Conservation (phyloP, 148 eudicot genomes). For the Heliosperma pusillum region DNA sequence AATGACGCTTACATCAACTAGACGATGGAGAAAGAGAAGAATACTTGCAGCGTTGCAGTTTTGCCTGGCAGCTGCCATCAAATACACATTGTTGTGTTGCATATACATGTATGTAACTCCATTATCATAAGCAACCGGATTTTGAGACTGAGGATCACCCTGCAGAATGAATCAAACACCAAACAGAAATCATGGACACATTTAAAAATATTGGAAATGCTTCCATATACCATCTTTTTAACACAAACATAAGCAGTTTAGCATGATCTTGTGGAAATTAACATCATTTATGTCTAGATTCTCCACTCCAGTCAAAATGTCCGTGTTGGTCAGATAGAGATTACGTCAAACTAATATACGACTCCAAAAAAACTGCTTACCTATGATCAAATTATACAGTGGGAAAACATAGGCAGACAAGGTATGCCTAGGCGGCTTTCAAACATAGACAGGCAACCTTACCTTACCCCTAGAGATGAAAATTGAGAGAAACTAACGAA, state of each 20-base stretch:
- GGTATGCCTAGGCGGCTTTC: neutral
- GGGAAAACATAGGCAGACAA: neutral
- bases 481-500: no score
- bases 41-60: conserved; percentile 96
- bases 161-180: conserved; percentile 14
- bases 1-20: conserved; percentile 45
- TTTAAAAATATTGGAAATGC: neutral
- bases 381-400: neutral
- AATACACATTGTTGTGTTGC: conserved; percentile 88
- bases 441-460: neutral
- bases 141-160: conserved; percentile 51
- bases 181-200: conserved; percentile 2
- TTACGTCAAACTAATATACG: neutral
- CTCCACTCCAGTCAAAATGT: neutral
- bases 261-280: neutral
- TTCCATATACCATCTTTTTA: neutral
- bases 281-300: neutral
- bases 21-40: conserved; percentile 82
- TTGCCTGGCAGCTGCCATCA: conserved; percentile 84
- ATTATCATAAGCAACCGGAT: conserved; percentile 84
- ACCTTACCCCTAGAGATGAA: no score
- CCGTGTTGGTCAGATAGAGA: neutral
- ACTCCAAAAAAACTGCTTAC: neutral
- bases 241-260: neutral
- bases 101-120: conserved; percentile 92